phyloP scores from a whole-genome alignment of 2,329 filamentous ascomycete species.

The Exophiala alcalophila region DNA sequence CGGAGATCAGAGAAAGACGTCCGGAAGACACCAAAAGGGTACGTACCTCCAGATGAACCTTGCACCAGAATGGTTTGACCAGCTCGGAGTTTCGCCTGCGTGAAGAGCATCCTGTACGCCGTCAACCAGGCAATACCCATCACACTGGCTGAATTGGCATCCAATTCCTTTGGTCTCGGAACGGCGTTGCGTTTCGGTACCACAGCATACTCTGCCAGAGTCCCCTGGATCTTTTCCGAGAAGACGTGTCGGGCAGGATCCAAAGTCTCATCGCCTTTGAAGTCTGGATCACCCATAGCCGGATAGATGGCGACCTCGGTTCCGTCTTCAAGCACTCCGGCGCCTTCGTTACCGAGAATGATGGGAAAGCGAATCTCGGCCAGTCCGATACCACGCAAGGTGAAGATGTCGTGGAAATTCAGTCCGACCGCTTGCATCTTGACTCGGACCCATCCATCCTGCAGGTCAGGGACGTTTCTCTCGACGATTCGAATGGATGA shows the following conservation, averaged over 20 bases:
- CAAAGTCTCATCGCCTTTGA: slow-evolving; percentile 22
- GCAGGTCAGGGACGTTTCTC: slow-evolving; percentile 9
- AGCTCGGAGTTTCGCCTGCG: slow-evolving; percentile 12
- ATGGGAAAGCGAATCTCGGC: slow-evolving; percentile 21
- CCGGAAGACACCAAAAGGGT: no score
- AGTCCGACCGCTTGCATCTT: slow-evolving; percentile 22
- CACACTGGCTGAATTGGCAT: slow-evolving; percentile 17
- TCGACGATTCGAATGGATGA: slow-evolving; percentile 15
- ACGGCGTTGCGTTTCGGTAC: slow-evolving; percentile 20
- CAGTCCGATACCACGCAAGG: slow-evolving; percentile 16
- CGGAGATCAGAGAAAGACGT: no score
- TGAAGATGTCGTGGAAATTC: slow-evolving; percentile 25
- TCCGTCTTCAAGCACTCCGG: slow-evolving; percentile 20
- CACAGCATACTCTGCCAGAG: slow-evolving; percentile 17
- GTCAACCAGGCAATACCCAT: slow-evolving; percentile 25
- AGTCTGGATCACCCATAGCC: slow-evolving; percentile 17
- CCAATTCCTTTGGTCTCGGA: slow-evolving; percentile 12
- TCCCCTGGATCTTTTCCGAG: slow-evolving; percentile 20
- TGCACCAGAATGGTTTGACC: slow-evolving; percentile 22
- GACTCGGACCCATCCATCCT: slow-evolving; percentile 18
- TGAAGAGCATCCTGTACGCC: slow-evolving; percentile 23
- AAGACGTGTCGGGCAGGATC: slow-evolving; percentile 21
- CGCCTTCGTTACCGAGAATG: slow-evolving; percentile 23
- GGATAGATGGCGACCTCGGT: slow-evolving; percentile 21
- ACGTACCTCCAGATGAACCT: slow-evolving; percentile 23